A percentile compares a stretch with the other conserved stretches of the same genome.
These are phyloP conservation scores for Colletotrichum coccodes DNA, from an alignment of 2,329 filamentous ascomycete species.

Conservation along the genomic window DNA sequence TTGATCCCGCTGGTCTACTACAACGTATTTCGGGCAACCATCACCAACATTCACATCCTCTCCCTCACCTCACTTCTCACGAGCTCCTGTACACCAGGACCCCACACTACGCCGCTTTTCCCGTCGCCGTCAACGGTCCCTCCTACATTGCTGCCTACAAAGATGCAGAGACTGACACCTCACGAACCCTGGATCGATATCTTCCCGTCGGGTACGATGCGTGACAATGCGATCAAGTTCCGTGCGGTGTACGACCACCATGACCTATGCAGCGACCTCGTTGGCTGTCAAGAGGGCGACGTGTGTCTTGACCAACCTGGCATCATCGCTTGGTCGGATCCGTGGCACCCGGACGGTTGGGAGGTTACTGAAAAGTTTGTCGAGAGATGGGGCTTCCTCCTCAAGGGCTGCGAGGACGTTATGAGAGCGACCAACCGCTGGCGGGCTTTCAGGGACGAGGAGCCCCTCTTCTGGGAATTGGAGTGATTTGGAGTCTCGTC, in stretches of 20 bases:
- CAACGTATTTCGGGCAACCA: conserved; percentile 48
- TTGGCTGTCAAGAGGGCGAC: conserved; percentile 8
- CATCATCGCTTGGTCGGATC: conserved; percentile 32
- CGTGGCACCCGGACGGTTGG: conserved; percentile 56
- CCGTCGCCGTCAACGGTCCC: conserved; percentile 32
- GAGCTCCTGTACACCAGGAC: conserved; percentile 29
- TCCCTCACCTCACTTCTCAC: conserved; percentile 36
- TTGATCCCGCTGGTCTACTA: conserved; percentile 48
- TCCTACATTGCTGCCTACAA: conserved; percentile 37
- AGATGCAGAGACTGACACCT: conserved; percentile 35
- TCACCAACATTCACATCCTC: conserved; percentile 44
- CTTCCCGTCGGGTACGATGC: conserved; percentile 41
- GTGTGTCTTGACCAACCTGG: conserved; percentile 8
- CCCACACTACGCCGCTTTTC: conserved; percentile 36
- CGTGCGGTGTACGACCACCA: conserved; percentile 10
- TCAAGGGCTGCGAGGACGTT: conserved; percentile 49
- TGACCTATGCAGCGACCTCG: conserved; percentile 17
- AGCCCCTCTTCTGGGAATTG: conserved; percentile 24
- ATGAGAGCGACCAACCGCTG: conserved; percentile 49
- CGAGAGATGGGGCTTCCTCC: conserved; percentile 53
- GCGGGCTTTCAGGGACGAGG: conserved; percentile 34
- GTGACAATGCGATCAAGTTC: conserved; percentile 40
- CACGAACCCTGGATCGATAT: conserved; percentile 45
- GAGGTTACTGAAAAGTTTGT: conserved; percentile 57
- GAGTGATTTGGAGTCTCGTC: not conserved